phyloP scores from a whole-genome alignment of 192 early-diverging fungal species.

The Dissophora ornata region DNA sequence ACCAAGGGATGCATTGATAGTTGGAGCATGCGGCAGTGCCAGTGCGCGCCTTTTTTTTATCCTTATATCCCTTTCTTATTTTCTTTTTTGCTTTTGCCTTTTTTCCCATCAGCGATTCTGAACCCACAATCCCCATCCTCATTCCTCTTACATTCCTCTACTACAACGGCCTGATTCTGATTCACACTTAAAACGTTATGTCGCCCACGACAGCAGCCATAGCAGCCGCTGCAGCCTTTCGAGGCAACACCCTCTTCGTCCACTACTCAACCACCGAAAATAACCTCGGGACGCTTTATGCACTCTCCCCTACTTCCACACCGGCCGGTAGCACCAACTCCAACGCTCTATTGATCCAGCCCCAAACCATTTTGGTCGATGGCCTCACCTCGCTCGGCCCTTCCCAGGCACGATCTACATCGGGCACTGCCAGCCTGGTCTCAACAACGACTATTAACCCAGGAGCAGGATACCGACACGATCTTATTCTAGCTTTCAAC shows the following conservation, averaged over 20 bases:
- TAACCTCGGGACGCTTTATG: constrained; percentile 7
- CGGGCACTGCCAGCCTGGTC: constrained; percentile 5
- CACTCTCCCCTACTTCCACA: constrained; percentile 1
- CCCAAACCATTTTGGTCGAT: neutral
- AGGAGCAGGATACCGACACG: constrained; percentile 3
- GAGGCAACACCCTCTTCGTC: constrained; percentile 11
- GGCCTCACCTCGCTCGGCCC: constrained; percentile 1
- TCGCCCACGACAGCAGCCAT: neutral
- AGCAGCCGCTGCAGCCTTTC: constrained; percentile 10
- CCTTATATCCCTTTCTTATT: no score
- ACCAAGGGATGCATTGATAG: no score
- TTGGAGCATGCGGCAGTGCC: no score
- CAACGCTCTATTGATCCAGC: neutral
- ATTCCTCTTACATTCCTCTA: no score
- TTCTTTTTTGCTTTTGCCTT: no score
- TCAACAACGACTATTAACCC: constrained; percentile 7
- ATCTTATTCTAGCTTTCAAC: constrained; percentile 20
- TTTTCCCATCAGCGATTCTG: no score
- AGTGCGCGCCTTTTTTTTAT: no score
- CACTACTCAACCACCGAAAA: neutral
- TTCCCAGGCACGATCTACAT: neutral
- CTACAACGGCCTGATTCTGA: no score
- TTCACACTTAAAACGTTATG: no score
- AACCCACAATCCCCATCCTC: neutral
- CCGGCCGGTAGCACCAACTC: neutral